A percentile compares a stretch with the other conserved stretches of the same genome.
Conservation (phyloP, 176 grass and related monocot genomes). For the Thalia dealbata region DNA sequence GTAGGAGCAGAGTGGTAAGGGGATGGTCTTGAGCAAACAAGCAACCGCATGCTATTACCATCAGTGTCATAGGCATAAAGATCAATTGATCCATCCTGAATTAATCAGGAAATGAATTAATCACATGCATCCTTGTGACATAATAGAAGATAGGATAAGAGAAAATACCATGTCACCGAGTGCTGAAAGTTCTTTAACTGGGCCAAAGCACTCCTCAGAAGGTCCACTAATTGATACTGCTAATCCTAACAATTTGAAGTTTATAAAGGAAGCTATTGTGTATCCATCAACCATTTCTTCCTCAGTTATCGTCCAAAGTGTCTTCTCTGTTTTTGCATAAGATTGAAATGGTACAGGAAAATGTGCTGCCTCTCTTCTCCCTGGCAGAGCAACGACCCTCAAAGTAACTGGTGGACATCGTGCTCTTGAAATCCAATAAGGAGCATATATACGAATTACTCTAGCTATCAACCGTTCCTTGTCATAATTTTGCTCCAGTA, state of each 20-base stretch:
- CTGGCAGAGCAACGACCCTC: constrained; percentile 46
- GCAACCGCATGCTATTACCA: constrained; percentile 58
- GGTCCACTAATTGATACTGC: constrained; percentile 42
- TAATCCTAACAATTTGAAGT: constrained; percentile 68
- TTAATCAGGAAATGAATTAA: constrained; percentile 5
- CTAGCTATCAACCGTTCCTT: constrained; percentile 65
- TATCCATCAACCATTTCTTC: constrained; percentile 90
- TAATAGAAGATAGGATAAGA: background rate
- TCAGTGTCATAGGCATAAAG: constrained; percentile 68
- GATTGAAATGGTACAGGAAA: constrained; percentile 24
- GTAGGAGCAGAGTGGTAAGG: constrained; percentile 90
- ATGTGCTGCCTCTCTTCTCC: constrained; percentile 43
- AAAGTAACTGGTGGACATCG: constrained; percentile 70
- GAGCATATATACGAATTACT: constrained; percentile 78
- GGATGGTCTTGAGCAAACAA: constrained; percentile 85
- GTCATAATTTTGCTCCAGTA: constrained; percentile 86
- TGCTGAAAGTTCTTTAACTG: constrained; percentile 67
- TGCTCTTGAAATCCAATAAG: constrained; percentile 89
- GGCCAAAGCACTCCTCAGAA: constrained; percentile 48
- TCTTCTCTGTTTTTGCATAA: constrained; percentile 44
- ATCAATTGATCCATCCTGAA: constrained; percentile 78
- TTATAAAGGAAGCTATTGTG: constrained; percentile 76
- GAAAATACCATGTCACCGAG: constrained; percentile 81
- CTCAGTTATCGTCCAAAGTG: constrained; percentile 58
- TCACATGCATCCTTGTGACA: constrained; percentile 1